Evolutionary conservation across 768 basidiomycete genomes (phyloP).

Genomic region (Rhizopogon roseolus): DNA sequence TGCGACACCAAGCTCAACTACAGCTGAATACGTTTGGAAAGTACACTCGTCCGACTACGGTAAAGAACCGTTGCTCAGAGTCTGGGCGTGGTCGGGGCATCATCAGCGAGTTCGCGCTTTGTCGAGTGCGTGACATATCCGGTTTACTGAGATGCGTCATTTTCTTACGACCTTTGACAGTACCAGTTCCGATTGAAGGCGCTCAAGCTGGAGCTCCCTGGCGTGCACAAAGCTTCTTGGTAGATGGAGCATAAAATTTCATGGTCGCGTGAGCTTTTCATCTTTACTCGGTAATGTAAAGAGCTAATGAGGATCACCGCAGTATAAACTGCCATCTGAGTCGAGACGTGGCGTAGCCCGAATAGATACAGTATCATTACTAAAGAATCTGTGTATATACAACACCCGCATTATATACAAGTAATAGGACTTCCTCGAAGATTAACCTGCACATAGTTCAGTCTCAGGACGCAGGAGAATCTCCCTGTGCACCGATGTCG

Average conservation of each 20-base stretch:
- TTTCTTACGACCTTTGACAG: slow-evolving; percentile 34
- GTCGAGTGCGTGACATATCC: slow-evolving; percentile 48
- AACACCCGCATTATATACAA: not conserved
- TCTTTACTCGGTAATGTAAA: not conserved
- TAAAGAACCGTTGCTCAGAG: slow-evolving; percentile 86
- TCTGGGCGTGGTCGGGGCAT: slow-evolving; percentile 85
- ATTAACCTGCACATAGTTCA: not conserved
- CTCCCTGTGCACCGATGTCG: slow-evolving; percentile 41
- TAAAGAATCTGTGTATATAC: not conserved
- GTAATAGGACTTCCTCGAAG: not conserved
- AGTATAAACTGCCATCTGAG: too few species aligned
- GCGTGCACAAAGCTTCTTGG: slow-evolving; percentile 93
- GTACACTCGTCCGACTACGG: slow-evolving; percentile 79
- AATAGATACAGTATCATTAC: not conserved
- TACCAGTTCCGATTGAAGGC: slow-evolving; percentile 90
- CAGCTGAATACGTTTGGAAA: slow-evolving; percentile 85
- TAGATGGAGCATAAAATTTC: slow-evolving; percentile 25
- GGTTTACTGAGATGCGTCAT: not conserved
- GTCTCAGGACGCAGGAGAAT: slow-evolving; percentile 20
- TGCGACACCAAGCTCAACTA: slow-evolving; percentile 91
- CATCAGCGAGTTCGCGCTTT: slow-evolving; percentile 84
- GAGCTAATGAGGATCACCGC: not conserved
- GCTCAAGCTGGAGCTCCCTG: slow-evolving; percentile 73
- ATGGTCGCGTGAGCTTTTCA: not conserved
- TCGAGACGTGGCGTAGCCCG: not conserved